A percentile compares a stretch with the other conserved stretches of the same genome.
These are phyloP conservation scores for Typha latifolia DNA, from an alignment of 176 grass and related monocot species.

Conservation along the genomic window DNA sequence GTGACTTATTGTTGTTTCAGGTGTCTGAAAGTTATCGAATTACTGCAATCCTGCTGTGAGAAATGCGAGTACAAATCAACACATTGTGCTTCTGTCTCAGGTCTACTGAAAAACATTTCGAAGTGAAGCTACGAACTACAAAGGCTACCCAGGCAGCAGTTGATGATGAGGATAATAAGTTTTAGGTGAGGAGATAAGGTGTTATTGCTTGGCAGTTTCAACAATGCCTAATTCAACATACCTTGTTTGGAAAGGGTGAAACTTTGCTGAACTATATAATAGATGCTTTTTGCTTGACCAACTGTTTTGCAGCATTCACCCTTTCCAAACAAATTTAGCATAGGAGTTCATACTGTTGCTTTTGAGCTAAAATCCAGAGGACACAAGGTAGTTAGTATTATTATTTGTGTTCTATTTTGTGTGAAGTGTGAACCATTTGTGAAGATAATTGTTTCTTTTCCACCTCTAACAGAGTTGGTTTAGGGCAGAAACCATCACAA, in stretches of 20 bases:
- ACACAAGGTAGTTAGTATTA: not conserved
- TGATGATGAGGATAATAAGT: not conserved
- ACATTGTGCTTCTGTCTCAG: constrained; percentile 32
- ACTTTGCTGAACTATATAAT: too few relatives aligned
- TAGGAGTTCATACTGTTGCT: not conserved
- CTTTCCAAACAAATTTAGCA: too few relatives aligned
- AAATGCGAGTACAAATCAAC: constrained; percentile 38
- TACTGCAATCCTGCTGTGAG: constrained; percentile 37
- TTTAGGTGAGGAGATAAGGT: not conserved
- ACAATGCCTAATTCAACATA: not conserved
- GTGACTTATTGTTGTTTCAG: constrained; percentile 16
- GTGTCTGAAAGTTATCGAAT: constrained; percentile 33
- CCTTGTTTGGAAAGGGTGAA: not conserved
- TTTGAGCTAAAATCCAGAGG: not conserved
- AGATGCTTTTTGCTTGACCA: too few relatives aligned
- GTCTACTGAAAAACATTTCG: constrained; percentile 19
- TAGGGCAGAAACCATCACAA: not conserved
- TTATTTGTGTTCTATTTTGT: not conserved
- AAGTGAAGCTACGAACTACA: constrained; percentile 8
- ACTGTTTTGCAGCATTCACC: too few relatives aligned
- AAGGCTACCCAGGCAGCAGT: not conserved
- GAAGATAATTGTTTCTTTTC: not conserved
- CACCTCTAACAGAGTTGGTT: not conserved
- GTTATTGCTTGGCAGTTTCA: not conserved
- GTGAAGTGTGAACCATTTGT: not conserved